phyloP scores from a whole-genome alignment of 1,139 yeast genomes.

The Chernovozyma sophiae-reginae region DNA sequence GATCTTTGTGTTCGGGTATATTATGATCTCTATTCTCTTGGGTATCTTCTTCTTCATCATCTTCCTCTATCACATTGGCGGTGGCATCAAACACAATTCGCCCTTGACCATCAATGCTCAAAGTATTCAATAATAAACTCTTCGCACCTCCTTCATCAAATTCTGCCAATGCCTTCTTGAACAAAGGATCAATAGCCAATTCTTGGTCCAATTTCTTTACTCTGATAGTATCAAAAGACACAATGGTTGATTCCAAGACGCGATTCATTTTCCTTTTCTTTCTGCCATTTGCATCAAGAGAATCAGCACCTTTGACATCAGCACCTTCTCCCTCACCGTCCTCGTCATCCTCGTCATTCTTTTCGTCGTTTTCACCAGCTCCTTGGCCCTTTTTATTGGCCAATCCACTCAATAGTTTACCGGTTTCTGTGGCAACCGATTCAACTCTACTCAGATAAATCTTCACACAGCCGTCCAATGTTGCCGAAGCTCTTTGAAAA shows the following conservation, averaged over 20 bases:
- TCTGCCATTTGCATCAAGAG: slow-evolving; percentile 14
- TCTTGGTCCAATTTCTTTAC: slow-evolving; percentile 75
- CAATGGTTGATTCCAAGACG: slow-evolving; percentile 42
- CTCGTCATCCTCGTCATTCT: slow-evolving; percentile 16
- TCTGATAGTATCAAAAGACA: slow-evolving; percentile 55
- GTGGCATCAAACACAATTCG: slow-evolving; percentile 63
- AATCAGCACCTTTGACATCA: slow-evolving; percentile 14
- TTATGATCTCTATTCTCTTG: slow-evolving; percentile 13
- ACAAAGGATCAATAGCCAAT: slow-evolving; percentile 78
- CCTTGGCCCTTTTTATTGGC: slow-evolving; percentile 26
- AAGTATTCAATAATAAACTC: slow-evolving; percentile 70
- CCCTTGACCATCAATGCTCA: slow-evolving; percentile 54
- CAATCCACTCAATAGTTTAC: slow-evolving; percentile 75
- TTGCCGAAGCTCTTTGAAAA: slow-evolving; percentile 40
- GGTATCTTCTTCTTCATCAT: slow-evolving; percentile 12
- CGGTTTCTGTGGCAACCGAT: slow-evolving; percentile 88
- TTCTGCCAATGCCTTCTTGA: slow-evolving; percentile 84
- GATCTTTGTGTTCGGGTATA: neutral
- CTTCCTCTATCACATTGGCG: slow-evolving; percentile 18
- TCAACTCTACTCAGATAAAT: slow-evolving; percentile 64
- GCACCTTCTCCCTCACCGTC: slow-evolving; percentile 13
- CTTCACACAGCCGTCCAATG: slow-evolving; percentile 39
- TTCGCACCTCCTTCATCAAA: slow-evolving; percentile 96
- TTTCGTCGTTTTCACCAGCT: slow-evolving; percentile 13
- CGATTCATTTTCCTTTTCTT: slow-evolving; percentile 37